These are phyloP conservation scores for Ceratobasidium sp. DNA, from an alignment of 1,284 basidiomycete genomes.

Conservation along the genomic window DNA sequence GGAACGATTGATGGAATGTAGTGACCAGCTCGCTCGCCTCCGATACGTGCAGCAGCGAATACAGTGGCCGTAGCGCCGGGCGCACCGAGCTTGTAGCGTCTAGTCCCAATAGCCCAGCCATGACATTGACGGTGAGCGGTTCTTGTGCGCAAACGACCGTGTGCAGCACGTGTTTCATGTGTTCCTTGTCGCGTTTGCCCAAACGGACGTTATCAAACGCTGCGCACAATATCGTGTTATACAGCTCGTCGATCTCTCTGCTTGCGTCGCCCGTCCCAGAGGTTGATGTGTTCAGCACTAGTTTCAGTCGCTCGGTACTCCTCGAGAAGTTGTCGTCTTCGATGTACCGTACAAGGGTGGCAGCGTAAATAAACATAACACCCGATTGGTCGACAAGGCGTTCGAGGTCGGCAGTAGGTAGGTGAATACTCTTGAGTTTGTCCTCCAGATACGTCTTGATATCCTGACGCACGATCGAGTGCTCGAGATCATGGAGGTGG, in stretches of 20 bases:
- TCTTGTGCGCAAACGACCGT: constrained; percentile 6
- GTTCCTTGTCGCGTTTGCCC: neutral
- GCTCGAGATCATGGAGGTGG: constrained; percentile 39
- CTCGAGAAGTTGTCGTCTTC: neutral
- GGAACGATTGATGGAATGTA: neutral
- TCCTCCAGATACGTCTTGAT: constrained; percentile 36
- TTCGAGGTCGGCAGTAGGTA: neutral
- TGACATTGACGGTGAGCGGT: neutral
- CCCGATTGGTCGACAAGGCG: neutral
- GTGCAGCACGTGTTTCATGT: neutral
- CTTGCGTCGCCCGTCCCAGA: neutral
- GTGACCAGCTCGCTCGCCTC: neutral
- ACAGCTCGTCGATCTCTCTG: neutral
- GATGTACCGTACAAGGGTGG: constrained; percentile 11
- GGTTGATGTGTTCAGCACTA: neutral
- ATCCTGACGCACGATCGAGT: constrained; percentile 28
- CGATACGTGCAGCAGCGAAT: neutral
- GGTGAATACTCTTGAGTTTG: neutral
- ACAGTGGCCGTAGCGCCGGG: neutral
- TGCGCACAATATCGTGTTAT: neutral
- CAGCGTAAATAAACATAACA: constrained; percentile 22
- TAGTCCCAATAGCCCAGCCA: neutral
- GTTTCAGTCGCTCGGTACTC: neutral
- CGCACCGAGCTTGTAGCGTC: neutral
- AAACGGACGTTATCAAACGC: neutral